Base-by-base conservation (phyloP, 371 early-diverging fungal species). In the Sporodiniella umbellata region DNA sequence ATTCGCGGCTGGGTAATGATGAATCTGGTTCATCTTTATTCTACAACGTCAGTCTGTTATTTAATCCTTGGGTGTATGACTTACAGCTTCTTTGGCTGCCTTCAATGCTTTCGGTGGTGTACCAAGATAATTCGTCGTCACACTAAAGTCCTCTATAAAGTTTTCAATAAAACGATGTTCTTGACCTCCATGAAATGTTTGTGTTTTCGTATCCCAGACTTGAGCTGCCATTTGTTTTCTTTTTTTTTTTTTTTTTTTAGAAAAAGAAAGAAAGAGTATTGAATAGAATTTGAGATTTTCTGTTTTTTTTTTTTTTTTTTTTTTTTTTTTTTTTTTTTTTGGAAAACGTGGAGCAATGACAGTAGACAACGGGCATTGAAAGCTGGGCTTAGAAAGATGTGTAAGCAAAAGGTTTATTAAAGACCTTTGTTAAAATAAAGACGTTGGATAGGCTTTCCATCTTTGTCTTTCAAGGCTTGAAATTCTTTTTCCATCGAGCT, bases 131-230 rank as follows among this genome's bases (percentile, higher is more conserved):
- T 92, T 92, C 28, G 92, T 92, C 7, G 92, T 91, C 14, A 92
- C 92, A 51, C 88, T 87, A 46, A 91, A 92, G 62, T 92, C 92
- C 52, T 92, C 92, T 49, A 89, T 75, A 75, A 92, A 92, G 64
- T 89, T 90, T 50, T 77, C 68, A 23, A 92, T 72, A 58, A 79
- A 81, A 38, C 80, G 75, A 78, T 91, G 92, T 61, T 92, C 92
- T 58, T 92, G 92, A 42, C 92, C 92, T 63, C 91, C 92, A 46
- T 92, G 92, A 56, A 85, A 90, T 56, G 91, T 85, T 70, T 90
- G 91, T 31, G 84, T 80, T 65, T 85, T 89, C 42, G 83, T 72
- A 64, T 90, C 89, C 91, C 91, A 90, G 21, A 70, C 70, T 17
- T 55, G 56, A 7, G 45, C 51, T 31, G 48, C 53, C 31, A 55